Evolutionary conservation across 352 stramenopile species (phyloP), one percentile per base, ranked within the genome.

Genomic region (Phytophthora cactorum): DNA sequence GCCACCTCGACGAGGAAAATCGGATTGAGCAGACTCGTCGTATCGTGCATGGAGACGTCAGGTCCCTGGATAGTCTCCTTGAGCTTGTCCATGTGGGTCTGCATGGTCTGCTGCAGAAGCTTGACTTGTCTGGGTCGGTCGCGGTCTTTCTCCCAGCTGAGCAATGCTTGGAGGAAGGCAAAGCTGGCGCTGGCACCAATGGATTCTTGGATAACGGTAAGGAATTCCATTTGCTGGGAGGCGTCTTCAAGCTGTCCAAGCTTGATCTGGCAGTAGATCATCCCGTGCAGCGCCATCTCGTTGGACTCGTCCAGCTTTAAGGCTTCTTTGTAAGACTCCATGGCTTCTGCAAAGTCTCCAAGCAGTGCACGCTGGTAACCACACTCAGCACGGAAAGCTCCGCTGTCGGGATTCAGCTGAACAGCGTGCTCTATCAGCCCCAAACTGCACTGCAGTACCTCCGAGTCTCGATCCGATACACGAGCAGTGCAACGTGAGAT

Each of bases 181-280:
- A 98, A 91, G 11, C 84, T 80, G 2, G 86, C 80, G 46, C 82
- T 95, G 10, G 82, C 79, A 8, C 81, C 85, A 14, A 95, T 96
- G 9, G 72, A 95, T 75, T 96, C 88, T 44, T 97, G 90, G 57
- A 98, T 92, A 10, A 97, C 86, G 25, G 75, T 88, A 4, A 98
- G 66, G 59, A 98, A 97, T 49, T 98, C 93, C 76, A 98, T 91
- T 63, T 98, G 93, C 66, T 96, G 85, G 0, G 87, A 86, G 1
- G 93, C 93, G 56, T 98, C 93, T 47, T 98, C 89, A 5, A 96
- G 66, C 53, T 94, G 77, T 5, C 89, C 90, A 4, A 92, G 63
- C 49, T 93, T 95, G 63, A 98, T 86, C 69, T 98, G 93, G 67
- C 91, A 97, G 73, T 97, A 97, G 63, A 98, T 97, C 45, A 97